Base-by-base conservation (phyloP, 2,329 filamentous ascomycete genomes). In the Teratosphaeria destructans region DNA sequence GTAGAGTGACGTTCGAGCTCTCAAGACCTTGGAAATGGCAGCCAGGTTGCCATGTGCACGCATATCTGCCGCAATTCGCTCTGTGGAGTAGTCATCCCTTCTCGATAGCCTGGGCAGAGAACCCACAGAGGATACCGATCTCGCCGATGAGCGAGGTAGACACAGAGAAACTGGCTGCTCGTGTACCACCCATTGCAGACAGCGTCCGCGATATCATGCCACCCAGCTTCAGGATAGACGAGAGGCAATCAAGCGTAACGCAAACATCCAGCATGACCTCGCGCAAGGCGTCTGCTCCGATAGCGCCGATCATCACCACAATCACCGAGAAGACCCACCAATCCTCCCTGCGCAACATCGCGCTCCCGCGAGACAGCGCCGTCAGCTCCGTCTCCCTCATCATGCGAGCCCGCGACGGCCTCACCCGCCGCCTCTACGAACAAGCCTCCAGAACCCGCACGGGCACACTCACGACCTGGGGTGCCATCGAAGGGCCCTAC, bases 401-500 rank as follows among this genome's bases (percentile, higher is more conserved):
- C 69, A 85, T 90, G 70, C 83, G 88, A 64, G 86, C 84, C 47
- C 81, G 88, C 56, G 89, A 87, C 1, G 89, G 89, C 54, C 85
- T 90, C 75, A 92, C 89, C 2, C 79, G 83, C 63, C 79, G 79
- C 14, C 79, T 93, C 49, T 89, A 85, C 77, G 80, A 87, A 68
- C 84, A 83, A 67, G 88, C 87, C 4, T 77, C 82, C 54, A 78
- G 80, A n/a, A 75, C 79, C 27, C 81, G 84, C 2, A 83, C 81
- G 60, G 83, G 86, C 59, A 79, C 78, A 47, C 80, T 89, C 68
- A 76, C 79, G 26, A 86, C 86, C 6, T 83, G 75, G 39, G 88
- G 86, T 64, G 81, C 85, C 54, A 83, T 88, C 52, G 89, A 93
- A 73, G 89, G 89, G 0, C 89, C 89, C 0, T 93, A 93, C 68